Percentiles rank a stretch among this genome's conserved stretches.
These are phyloP conservation scores for Rosa rugosa DNA, from an alignment of 306 rosid genomes.

Conservation along the genomic window DNA sequence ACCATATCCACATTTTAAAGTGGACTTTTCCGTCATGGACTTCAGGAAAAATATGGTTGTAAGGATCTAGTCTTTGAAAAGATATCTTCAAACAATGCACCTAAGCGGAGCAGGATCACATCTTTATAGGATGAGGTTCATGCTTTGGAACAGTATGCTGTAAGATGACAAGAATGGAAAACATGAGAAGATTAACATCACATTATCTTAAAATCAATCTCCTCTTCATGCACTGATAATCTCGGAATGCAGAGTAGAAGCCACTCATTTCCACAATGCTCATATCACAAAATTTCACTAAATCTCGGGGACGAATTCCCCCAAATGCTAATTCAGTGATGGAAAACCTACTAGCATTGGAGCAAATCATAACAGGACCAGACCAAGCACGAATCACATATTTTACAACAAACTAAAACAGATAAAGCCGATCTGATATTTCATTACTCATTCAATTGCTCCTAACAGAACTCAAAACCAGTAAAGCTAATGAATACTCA, in stretches of 20 bases:
- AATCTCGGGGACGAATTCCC: neutral
- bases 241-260: neutral
- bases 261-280: neutral
- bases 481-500: constrained; percentile 3
- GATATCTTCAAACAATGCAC: constrained; percentile 1
- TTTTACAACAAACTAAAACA: neutral
- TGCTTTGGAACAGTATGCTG: neutral
- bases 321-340: neutral
- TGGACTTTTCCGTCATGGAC: constrained; percentile 3
- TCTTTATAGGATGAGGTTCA: constrained; percentile 2
- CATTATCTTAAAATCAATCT: neutral
- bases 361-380: neutral
- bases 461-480: neutral
- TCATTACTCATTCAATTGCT: neutral
- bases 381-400: neutral
- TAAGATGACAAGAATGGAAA: neutral
- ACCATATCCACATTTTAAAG: constrained; percentile 17
- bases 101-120: neutral
- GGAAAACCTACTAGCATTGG: neutral
- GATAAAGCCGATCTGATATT: neutral
- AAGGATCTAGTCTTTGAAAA: neutral
- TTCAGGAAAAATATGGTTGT: neutral
- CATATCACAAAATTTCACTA: neutral
- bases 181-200: neutral
- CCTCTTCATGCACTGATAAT: neutral